Percentiles rank a stretch among this genome's conserved stretches.
Evolutionary conservation across 371 early-diverging fungal species (phyloP).

Genomic region (Dichotomocladium elegans): DNA sequence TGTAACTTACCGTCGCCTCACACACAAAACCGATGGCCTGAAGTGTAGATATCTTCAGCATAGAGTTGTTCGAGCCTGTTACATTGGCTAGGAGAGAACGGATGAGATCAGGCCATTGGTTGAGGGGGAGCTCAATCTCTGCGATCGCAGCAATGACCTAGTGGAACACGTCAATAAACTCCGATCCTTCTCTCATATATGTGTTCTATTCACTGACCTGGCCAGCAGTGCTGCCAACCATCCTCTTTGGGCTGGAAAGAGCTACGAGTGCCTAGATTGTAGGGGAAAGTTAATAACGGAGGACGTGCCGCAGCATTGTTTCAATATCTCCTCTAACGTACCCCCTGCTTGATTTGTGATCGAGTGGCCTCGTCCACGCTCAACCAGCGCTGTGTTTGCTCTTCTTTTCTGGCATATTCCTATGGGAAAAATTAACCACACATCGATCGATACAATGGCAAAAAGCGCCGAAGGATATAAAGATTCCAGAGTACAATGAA

Average conservation of each 20-base stretch:
- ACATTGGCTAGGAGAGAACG: constrained; percentile 71
- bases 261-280: constrained; percentile 59
- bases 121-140: constrained; percentile 82
- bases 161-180: not conserved
- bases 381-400: constrained; percentile 73
- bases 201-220: constrained; percentile 41
- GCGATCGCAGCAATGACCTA: constrained; percentile 88
- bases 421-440: constrained; percentile 14
- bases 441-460: constrained; percentile 2
- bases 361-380: constrained; percentile 50
- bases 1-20: constrained; percentile 72
- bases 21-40: constrained; percentile 91
- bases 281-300: not conserved
- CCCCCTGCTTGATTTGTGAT: constrained; percentile 56
- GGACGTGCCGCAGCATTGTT: not conserved
- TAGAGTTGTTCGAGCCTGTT: constrained; percentile 49
- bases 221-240: constrained; percentile 72
- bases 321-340: constrained; percentile 14
- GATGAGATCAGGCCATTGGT: constrained; percentile 87
- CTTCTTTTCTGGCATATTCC: constrained; percentile 67
- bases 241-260: constrained; percentile 60
- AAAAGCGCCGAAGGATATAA: constrained; percentile 3
- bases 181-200: not conserved
- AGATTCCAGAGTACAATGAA: not conserved
- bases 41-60: constrained; percentile 72